phyloP scores from a whole-genome alignment of 805 yeast genomes.

The Middelhovenomyces tepae region DNA sequence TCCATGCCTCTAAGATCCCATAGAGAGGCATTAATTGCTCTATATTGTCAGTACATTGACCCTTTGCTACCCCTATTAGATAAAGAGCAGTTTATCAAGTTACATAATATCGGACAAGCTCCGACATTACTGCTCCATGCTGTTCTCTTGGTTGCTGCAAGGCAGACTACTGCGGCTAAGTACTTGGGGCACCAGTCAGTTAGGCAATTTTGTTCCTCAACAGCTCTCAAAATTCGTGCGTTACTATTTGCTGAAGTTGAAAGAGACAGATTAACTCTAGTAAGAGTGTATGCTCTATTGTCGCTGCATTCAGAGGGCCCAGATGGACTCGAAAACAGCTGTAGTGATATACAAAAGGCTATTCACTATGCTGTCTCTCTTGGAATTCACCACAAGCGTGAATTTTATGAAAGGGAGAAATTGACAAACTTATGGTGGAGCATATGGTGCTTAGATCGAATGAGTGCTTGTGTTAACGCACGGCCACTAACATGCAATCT shows the following conservation, averaged over 20 bases:
- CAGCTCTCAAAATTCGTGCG: slow-evolving; percentile 30
- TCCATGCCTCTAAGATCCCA: slow-evolving; percentile 27
- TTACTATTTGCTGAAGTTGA: slow-evolving; percentile 32
- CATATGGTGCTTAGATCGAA: slow-evolving; percentile 32
- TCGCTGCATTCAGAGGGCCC: slow-evolving; percentile 35
- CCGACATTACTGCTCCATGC: slow-evolving; percentile 36
- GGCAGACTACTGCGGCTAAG: slow-evolving; percentile 30
- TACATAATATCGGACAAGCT: slow-evolving; percentile 29
- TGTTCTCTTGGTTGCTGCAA: slow-evolving; percentile 34
- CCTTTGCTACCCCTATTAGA: slow-evolving; percentile 35
- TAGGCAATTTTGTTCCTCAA: slow-evolving; percentile 25
- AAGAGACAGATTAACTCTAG: slow-evolving; percentile 30
- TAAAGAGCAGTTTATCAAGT: slow-evolving; percentile 32
- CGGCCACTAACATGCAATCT: slow-evolving; percentile 31
- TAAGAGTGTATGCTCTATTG: slow-evolving; percentile 30
- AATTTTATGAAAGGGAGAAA: slow-evolving; percentile 25
- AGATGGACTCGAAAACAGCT: slow-evolving; percentile 30
- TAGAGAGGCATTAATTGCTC: slow-evolving; percentile 28
- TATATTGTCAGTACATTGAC: slow-evolving; percentile 35
- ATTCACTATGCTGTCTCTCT: slow-evolving; percentile 33
- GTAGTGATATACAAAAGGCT: slow-evolving; percentile 30
- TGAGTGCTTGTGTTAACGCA: slow-evolving; percentile 33
- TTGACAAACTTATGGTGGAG: slow-evolving; percentile 32
- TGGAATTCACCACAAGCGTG: slow-evolving; percentile 33
- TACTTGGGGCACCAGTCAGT: slow-evolving; percentile 24